Percentiles rank a stretch among this genome's conserved stretches.
Conservation (phyloP, 257 asterid species). For the Echites panduratus region DNA sequence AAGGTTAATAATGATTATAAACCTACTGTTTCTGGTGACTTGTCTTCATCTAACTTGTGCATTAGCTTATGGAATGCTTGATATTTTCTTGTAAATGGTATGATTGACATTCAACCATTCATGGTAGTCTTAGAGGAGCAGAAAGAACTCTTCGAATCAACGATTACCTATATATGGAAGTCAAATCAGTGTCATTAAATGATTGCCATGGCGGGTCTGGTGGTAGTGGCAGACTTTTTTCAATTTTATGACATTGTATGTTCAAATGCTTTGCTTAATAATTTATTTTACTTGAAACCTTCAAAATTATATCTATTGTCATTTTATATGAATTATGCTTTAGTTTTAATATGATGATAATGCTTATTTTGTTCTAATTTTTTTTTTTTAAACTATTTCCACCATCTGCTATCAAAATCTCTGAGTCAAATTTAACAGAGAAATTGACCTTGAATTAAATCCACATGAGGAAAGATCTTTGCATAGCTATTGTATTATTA, state of each 20-base stretch:
- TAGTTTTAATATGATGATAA: no score
- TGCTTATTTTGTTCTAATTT: no score
- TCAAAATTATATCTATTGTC: no score
- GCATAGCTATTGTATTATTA: not conserved
- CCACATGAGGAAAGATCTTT: not conserved
- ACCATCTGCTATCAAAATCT: no score
- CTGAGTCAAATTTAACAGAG: not conserved
- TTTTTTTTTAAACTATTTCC: no score
- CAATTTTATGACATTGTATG: no score
- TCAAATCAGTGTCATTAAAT: no score
- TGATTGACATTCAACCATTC: not conserved
- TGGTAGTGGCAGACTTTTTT: no score
- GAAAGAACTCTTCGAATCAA: not conserved
- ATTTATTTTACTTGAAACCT: no score
- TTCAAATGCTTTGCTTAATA: no score
- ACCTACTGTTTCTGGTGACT: not conserved
- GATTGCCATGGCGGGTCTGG: no score
- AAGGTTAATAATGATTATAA: not conserved
- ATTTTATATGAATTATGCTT: no score
- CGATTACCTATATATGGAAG: not conserved
- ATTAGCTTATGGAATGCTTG: not conserved
- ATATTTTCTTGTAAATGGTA: not conserved
- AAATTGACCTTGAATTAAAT: not conserved
- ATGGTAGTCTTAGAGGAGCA: not conserved
- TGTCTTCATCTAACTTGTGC: not conserved